Percentiles rank a stretch among this genome's conserved stretches.
These are phyloP conservation scores for Sclerotinia subarctica DNA, from an alignment of 2,329 filamentous ascomycete species.

Conservation along the genomic window DNA sequence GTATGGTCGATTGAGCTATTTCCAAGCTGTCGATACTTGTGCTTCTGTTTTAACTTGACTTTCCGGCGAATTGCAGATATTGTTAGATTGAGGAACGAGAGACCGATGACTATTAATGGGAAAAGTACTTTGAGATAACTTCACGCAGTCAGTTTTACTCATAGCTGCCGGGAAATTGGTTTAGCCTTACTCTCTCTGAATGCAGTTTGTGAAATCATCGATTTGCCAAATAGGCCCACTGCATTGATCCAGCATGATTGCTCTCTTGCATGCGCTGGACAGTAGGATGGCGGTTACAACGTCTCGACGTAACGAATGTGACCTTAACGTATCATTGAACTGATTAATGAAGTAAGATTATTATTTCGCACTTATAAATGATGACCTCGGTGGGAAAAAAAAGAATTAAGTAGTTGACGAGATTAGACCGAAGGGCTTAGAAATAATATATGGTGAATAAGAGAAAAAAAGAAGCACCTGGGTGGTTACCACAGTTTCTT, in stretches of 20 bases:
- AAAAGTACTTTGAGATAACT: constrained; percentile 80
- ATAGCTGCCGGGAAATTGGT: no score
- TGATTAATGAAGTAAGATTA: neutral
- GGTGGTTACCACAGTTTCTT: neutral
- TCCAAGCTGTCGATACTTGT: constrained; percentile 57
- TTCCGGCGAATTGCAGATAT: constrained; percentile 55
- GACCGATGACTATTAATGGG: constrained; percentile 65
- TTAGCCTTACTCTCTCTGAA: constrained; percentile 65
- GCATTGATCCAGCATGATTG: constrained; percentile 34
- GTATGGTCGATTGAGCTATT: constrained; percentile 42
- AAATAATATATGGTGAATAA: neutral
- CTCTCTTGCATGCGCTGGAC: neutral
- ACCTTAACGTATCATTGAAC: constrained; percentile 11
- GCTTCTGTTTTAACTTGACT: constrained; percentile 49
- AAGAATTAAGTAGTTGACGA: neutral
- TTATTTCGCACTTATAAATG: neutral
- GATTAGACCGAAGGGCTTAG: neutral
- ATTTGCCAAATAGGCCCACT: constrained; percentile 50
- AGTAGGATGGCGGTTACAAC: neutral
- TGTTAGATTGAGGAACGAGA: constrained; percentile 67
- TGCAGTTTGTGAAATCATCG: constrained; percentile 63
- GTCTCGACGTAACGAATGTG: neutral
- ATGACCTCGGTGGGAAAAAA: neutral
- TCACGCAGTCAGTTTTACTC: constrained; percentile 17
- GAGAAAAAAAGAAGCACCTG: neutral